phyloP scores from a whole-genome alignment of 257 asterid genomes.

The Lithospermum erythrorhizon region DNA sequence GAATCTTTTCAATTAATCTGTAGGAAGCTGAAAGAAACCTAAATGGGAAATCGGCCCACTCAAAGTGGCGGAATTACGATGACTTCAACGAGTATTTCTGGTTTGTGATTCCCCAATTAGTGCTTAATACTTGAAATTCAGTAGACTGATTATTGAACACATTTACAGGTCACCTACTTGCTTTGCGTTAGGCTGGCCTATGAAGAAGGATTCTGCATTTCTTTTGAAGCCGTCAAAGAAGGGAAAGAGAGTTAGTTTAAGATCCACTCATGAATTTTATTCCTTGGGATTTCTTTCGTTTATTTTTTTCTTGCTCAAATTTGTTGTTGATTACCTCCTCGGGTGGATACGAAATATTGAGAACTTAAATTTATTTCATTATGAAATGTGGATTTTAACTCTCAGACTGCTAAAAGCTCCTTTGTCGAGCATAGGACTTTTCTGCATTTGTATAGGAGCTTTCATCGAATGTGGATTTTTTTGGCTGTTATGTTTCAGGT shows the following conservation, averaged over 20 bases:
- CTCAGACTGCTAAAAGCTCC: slow-evolving; percentile 85
- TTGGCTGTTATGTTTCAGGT: slow-evolving; percentile 93
- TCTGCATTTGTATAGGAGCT: slow-evolving; percentile 88
- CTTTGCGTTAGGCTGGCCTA: slow-evolving; percentile 84
- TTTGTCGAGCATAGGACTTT: slow-evolving; percentile 97
- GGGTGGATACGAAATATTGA: neutral
- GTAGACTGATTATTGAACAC: slow-evolving; percentile 3
- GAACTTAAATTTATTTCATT: neutral
- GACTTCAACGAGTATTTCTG: slow-evolving; percentile 97
- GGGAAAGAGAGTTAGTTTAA: slow-evolving; percentile 72
- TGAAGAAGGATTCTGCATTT: slow-evolving; percentile 57
- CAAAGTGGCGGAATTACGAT: slow-evolving; percentile 92
- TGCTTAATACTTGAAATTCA: slow-evolving; percentile 2
- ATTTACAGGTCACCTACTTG: slow-evolving; percentile 79
- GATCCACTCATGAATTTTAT: neutral
- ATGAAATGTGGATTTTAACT: slow-evolving; percentile 5
- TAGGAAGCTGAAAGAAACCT: slow-evolving; percentile 73
- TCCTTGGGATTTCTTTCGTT: too few species aligned
- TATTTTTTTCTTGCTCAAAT: neutral
- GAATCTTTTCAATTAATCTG: neutral
- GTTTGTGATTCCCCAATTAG: slow-evolving; percentile 21
- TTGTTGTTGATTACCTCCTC: slow-evolving; percentile 5
- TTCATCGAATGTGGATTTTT: slow-evolving; percentile 97
- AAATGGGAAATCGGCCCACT: slow-evolving; percentile 91
- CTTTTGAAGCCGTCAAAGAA: slow-evolving; percentile 38